These are phyloP conservation scores for Trichoderma endophyticum DNA, from an alignment of 2,329 filamentous ascomycete species.

Conservation along the genomic window DNA sequence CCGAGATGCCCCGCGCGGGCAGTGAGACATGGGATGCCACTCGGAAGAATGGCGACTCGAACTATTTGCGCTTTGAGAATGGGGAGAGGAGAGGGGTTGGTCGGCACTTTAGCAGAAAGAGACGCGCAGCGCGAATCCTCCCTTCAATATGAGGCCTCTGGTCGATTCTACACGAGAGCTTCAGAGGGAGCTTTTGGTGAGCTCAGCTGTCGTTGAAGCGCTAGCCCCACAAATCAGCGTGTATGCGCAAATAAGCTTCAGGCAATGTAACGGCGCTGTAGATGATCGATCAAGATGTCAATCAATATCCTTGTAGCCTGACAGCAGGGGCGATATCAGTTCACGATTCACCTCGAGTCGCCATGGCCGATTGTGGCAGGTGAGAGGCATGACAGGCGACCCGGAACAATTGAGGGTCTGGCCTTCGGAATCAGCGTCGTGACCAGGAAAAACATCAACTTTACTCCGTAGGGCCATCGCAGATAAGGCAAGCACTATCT, in stretches of 20 bases:
- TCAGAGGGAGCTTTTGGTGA: background rate
- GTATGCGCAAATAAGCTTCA: background rate
- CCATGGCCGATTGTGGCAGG: background rate
- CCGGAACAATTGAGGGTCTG: constrained; percentile 25
- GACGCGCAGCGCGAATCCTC: background rate
- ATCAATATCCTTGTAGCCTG: background rate
- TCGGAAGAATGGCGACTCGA: background rate
- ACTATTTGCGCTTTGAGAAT: constrained; percentile 4
- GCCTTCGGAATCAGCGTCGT: constrained; percentile 15
- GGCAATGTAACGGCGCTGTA: background rate
- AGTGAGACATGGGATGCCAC: constrained; percentile 23
- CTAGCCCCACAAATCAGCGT: background rate
- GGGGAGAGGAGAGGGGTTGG: background rate
- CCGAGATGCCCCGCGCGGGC: constrained; percentile 19
- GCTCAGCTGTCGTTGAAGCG: background rate
- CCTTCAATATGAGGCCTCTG: background rate
- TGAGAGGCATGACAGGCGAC: background rate
- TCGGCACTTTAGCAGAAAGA: background rate
- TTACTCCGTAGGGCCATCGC: background rate
- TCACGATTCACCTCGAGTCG: background rate
- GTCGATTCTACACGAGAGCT: background rate
- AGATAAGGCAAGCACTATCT: constrained; percentile 5
- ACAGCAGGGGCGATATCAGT: background rate
- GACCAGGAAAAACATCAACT: constrained; percentile 15
- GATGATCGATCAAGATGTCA: background rate